A percentile compares a stretch with the other conserved stretches of the same genome.
These are phyloP conservation scores for Juglanconis oblonga DNA, from an alignment of 2,329 filamentous ascomycete genomes.

Conservation along the genomic window DNA sequence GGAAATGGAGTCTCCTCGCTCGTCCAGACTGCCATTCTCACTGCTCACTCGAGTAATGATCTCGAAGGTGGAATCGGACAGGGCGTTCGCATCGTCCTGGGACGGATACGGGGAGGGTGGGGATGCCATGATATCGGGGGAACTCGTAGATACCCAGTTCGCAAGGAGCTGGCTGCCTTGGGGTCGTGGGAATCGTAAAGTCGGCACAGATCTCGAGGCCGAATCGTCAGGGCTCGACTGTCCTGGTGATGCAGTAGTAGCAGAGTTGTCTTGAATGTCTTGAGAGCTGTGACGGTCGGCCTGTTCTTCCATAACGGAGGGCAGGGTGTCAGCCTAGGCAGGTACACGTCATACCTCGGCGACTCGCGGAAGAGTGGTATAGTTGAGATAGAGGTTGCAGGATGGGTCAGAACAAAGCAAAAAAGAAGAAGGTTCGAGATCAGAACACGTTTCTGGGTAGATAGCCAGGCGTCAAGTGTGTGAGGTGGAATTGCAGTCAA, in stretches of 20 bases:
- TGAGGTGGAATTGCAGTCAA: neutral
- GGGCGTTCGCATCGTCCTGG: slow-evolving; percentile 46
- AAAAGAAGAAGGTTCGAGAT: neutral
- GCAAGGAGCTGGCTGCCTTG: slow-evolving; percentile 54
- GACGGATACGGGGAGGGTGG: slow-evolving; percentile 29
- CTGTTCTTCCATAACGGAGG: slow-evolving; percentile 54
- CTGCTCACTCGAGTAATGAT: slow-evolving; percentile 44
- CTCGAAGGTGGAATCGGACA: slow-evolving; percentile 57
- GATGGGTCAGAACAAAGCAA: neutral
- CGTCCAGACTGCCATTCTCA: slow-evolving; percentile 53
- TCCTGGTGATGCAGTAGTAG: slow-evolving; percentile 18
- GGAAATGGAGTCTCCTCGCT: slow-evolving; percentile 25
- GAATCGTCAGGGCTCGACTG: slow-evolving; percentile 22
- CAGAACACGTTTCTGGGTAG: neutral
- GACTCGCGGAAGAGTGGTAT: slow-evolving; percentile 16
- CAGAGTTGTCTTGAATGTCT: slow-evolving; percentile 18
- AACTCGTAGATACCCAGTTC: slow-evolving; percentile 58
- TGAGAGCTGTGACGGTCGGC: slow-evolving; percentile 20
- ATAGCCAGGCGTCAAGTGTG: neutral
- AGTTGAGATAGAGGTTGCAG: neutral
- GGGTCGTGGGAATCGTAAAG: slow-evolving; percentile 55
- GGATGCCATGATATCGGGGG: slow-evolving; percentile 54
- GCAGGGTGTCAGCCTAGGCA: slow-evolving; percentile 30
- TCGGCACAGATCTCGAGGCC: slow-evolving; percentile 34
- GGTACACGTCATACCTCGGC: slow-evolving; percentile 36